Conservation (phyloP, 2,329 filamentous ascomycete genomes). For the Xylaria sp. region DNA sequence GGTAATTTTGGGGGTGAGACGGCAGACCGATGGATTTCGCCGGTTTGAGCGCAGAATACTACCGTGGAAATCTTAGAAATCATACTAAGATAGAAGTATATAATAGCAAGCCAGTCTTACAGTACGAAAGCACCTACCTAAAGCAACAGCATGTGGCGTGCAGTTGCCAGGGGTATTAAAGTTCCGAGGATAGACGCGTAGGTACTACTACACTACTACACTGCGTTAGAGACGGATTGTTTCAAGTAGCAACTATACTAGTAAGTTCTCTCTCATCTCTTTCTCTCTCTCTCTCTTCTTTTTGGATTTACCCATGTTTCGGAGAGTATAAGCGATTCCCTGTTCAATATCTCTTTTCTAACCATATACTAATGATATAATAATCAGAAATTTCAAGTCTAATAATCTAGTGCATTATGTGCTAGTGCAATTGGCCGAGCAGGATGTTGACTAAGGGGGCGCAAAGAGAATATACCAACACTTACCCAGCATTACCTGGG, state of each 20-base stretch:
- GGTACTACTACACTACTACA: neutral
- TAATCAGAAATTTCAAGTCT: neutral
- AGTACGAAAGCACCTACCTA: neutral
- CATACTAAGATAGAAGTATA: no score
- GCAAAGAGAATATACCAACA: neutral
- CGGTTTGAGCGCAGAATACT: neutral
- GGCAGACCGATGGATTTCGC: constrained; percentile 5
- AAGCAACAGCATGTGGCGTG: neutral
- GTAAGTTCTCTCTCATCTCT: no score
- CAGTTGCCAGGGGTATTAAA: neutral
- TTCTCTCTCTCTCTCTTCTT: neutral
- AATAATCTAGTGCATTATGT: neutral
- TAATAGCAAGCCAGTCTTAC: neutral
- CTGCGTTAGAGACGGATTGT: neutral
- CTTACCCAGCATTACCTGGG: neutral
- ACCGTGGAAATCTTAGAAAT: no score
- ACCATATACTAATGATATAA: neutral
- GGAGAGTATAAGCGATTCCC: neutral
- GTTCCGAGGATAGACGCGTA: neutral
- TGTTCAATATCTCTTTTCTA: neutral
- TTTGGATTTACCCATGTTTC: neutral
- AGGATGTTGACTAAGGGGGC: neutral
- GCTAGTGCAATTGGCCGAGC: neutral
- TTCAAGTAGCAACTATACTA: neutral
- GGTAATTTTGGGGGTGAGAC: constrained; percentile 35